Evolutionary conservation across 352 stramenopile species (phyloP), one percentile per base, ranked within the genome.

Genomic region (Phytophthora fragariaefolia): DNA sequence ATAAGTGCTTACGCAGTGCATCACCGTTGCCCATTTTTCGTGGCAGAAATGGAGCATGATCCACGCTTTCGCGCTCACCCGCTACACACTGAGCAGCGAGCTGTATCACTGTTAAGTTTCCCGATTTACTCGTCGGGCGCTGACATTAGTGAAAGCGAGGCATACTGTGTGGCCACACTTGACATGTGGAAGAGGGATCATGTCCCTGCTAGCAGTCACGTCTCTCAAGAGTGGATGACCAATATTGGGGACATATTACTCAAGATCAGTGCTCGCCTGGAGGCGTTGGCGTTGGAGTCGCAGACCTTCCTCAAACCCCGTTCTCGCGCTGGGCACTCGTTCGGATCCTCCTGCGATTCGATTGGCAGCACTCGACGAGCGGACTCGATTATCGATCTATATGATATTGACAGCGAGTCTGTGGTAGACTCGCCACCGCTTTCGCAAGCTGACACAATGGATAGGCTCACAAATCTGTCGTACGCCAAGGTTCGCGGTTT

Each of bases 1-100:
- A 75, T 87, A 4, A 92, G 83, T 27, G 72, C 79, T 6, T 91
- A 93, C 68, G 82, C 80, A 0, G 64, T 94, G 24, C 85, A 84
- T 62, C 77, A 95, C 67, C 62, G 77, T n/a, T 53, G 73, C 1
- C 73, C 82, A 1, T 90, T 95, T 55, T 92, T 95, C 59, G 82
- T 95, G 23, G 46, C 74, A 0, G 80, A 93, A 32, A 71, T 90
- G 45, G 73, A 73, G 26, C 62, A 82, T 5, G 87, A 95, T 58
- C 69, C 71, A 7, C 87, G 87, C 7, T 86, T 95, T 57, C 80
- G 74, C 24, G 85, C 78, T 0, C 87, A 93, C 54, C 87, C 87
- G 26, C 68, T 95, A 2, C 73, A 79, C 42, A 85, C 80, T 0
- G 87, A 95, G 15, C 73, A 85, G 20, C 67, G 79, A 49, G 77